Evolutionary conservation across 2,329 filamentous ascomycete species (phyloP).

Genomic region (Paecilomyces dactylethromorphus): DNA sequence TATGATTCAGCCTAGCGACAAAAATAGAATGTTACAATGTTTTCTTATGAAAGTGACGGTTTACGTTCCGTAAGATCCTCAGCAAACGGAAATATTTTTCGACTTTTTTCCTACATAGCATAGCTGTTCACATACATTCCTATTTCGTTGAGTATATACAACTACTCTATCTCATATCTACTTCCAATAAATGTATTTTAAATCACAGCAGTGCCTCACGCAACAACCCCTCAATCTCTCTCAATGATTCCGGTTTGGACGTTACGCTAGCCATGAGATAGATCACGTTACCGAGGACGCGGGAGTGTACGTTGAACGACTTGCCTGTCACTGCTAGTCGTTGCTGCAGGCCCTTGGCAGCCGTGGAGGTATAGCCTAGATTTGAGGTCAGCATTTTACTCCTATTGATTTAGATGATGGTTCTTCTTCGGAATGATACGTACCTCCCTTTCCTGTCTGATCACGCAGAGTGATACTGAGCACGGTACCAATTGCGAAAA

Average conservation of each 20-base stretch:
- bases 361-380: conserved; percentile 51
- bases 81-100: too few species aligned
- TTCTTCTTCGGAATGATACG: conserved; percentile 6
- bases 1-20: not conserved
- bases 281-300: conserved; percentile 55
- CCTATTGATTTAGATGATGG: too few species aligned
- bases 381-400: conserved; percentile 4
- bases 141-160: too few species aligned
- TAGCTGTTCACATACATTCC: too few species aligned
- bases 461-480: conserved; percentile 58
- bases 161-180: too few species aligned
- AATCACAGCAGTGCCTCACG: conserved; percentile 23
- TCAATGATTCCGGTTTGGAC: conserved; percentile 37
- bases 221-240: conserved; percentile 34
- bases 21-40: not conserved
- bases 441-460: conserved; percentile 36
- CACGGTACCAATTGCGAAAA: conserved; percentile 69
- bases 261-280: conserved; percentile 56
- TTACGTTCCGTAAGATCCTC: too few species aligned
- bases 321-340: conserved; percentile 35
- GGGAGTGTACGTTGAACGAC: conserved; percentile 47
- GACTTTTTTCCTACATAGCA: too few species aligned
- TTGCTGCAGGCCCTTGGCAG: conserved; percentile 47
- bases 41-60: too few species aligned
- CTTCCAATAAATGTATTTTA: not conserved